phyloP scores from a whole-genome alignment of 768 basidiomycete genomes.

The Hygrocybe coccinea region DNA sequence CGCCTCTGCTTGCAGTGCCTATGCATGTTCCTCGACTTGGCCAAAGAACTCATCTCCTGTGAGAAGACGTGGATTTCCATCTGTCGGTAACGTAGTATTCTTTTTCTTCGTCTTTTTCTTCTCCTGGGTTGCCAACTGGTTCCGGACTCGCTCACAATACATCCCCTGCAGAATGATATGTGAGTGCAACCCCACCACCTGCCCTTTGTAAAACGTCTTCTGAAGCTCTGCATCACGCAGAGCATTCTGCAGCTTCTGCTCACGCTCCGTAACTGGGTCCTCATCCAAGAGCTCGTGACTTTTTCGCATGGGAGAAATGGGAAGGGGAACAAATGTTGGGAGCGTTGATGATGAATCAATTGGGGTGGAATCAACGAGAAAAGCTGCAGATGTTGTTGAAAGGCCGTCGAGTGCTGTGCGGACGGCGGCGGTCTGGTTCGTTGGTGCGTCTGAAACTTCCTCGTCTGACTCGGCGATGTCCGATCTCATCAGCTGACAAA shows the following conservation, averaged over 20 bases:
- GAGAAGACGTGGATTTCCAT: conserved; percentile 23
- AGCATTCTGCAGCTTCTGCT: not conserved
- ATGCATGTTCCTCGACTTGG: conserved; percentile 2
- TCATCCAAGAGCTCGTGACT: not conserved
- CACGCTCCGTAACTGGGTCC: not conserved
- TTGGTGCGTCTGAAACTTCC: not conserved
- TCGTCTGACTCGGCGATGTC: not conserved
- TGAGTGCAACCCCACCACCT: not conserved
- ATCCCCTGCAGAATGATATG: conserved; percentile 19
- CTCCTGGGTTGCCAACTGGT: conserved; percentile 19
- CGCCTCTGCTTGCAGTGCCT: conserved; percentile 6
- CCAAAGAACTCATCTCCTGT: conserved; percentile 19
- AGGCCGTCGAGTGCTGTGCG: not conserved
- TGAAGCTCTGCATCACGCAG: conserved; percentile 1
- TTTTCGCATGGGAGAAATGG: not conserved
- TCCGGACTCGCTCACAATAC: conserved; percentile 14
- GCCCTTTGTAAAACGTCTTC: not conserved
- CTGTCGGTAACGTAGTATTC: conserved; percentile 16
- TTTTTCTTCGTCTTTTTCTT: conserved; percentile 12
- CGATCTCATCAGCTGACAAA: not conserved
- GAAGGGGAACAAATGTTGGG: too few species aligned
- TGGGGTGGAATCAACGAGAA: too few species aligned
- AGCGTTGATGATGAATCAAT: too few species aligned
- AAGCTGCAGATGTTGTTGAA: too few species aligned
- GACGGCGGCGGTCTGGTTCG: not conserved